Evolutionary conservation across 1,284 basidiomycete genomes (phyloP).

Genomic region (Meripilus lineatus): DNA sequence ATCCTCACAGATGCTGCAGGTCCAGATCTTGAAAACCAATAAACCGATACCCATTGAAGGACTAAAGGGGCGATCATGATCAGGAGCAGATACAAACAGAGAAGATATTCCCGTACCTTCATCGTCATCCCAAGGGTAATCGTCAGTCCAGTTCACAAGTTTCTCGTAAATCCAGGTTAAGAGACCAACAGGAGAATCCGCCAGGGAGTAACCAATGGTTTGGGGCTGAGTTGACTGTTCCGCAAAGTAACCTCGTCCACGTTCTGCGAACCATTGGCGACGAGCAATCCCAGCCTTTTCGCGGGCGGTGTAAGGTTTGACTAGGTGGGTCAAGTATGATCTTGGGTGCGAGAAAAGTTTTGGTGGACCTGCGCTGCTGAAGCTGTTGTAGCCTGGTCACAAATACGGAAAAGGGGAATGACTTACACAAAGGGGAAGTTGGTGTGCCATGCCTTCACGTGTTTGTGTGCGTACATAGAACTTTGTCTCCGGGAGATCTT

Average conservation of each 20-base stretch:
- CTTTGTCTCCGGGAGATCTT: no score
- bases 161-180: slow-evolving; percentile 64
- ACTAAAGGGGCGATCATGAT: slow-evolving; percentile 23
- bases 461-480: slow-evolving; percentile 7
- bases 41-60: slow-evolving; percentile 36
- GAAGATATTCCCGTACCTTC: slow-evolving; percentile 26
- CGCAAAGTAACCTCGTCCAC: slow-evolving; percentile 1
- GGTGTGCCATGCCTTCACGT: slow-evolving; percentile 11
- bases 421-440: not conserved
- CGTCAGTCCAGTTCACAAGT: slow-evolving; percentile 45
- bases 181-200: slow-evolving; percentile 54
- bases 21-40: slow-evolving; percentile 34
- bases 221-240: slow-evolving; percentile 15
- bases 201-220: slow-evolving; percentile 40
- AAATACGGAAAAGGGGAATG: not conserved
- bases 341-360: no score
- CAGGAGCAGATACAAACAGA: not conserved
- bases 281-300: slow-evolving; percentile 19
- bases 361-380: no score
- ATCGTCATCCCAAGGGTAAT: slow-evolving; percentile 47
- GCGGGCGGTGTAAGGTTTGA: slow-evolving; percentile 18
- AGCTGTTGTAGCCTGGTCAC: not conserved
- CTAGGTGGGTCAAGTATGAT: slow-evolving; percentile 20
- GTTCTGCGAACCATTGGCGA: not conserved
- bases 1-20: slow-evolving; percentile 33